Evolutionary conservation across 129 eudicot genomes (phyloP).

Genomic region (Ambrosia trifida): DNA sequence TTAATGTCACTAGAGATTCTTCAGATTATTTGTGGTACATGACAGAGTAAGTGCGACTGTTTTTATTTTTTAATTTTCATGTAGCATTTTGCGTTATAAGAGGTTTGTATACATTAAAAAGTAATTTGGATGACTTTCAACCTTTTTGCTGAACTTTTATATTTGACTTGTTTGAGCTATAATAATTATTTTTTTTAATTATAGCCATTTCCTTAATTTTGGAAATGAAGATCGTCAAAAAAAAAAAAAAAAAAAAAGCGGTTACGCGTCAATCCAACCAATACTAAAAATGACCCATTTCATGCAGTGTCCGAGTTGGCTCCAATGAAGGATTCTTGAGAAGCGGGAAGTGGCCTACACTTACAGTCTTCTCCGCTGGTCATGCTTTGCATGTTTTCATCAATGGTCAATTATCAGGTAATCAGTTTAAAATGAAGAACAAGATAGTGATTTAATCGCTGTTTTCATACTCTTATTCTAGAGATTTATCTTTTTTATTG

Average conservation of each 20-base stretch:
- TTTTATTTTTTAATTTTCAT: background rate
- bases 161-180: background rate
- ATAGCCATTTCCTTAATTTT: background rate
- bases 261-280: background rate
- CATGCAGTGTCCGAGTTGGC: conserved; percentile 57
- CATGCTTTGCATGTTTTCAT: conserved; percentile 87
- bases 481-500: background rate
- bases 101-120: too few relatives aligned
- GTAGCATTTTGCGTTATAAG: background rate
- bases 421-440: background rate
- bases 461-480: background rate
- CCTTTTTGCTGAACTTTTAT: too few relatives aligned
- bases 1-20: conserved; percentile 73
- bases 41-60: conserved; percentile 66
- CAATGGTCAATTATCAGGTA: conserved; percentile 80
- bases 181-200: background rate
- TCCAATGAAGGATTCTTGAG: conserved; percentile 68
- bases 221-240: background rate
- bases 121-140: too few relatives aligned
- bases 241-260: background rate
- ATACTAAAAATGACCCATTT: conserved; percentile 5
- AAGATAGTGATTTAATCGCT: background rate
- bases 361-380: conserved; percentile 81
- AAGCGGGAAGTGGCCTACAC: conserved; percentile 64
- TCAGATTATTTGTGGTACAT: conserved; percentile 95